Conservation (phyloP, 2,329 filamentous ascomycete species). For the Rosellinia necatrix region DNA sequence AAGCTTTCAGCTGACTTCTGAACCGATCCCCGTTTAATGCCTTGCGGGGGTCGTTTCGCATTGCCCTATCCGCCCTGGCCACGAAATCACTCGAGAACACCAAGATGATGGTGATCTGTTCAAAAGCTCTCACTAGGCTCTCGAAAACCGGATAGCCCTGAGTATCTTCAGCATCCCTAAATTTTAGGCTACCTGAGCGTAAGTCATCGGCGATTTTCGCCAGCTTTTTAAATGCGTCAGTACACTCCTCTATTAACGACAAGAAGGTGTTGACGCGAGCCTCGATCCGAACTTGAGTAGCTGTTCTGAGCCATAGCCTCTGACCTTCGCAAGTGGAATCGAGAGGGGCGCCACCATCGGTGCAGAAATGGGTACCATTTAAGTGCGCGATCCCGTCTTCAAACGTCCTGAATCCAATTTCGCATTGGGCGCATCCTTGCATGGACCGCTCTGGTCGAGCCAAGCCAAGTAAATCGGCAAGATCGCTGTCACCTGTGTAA, state of each 20-base stretch:
- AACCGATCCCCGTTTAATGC: background rate
- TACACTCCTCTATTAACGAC: background rate
- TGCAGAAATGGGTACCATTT: background rate
- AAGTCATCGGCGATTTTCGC: conserved; percentile 2
- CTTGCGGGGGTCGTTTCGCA: background rate
- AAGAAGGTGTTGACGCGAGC: conserved; percentile 12
- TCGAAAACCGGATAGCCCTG: conserved; percentile 17
- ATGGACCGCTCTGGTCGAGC: background rate
- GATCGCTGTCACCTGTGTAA: conserved; percentile 1
- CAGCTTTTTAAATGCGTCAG: background rate
- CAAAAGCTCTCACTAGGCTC: conserved; percentile 20
- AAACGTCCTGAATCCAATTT: background rate
- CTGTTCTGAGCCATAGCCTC: conserved; percentile 4
- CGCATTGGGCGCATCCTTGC: conserved; percentile 5
- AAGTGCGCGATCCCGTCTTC: conserved; percentile 8
- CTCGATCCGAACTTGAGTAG: conserved; percentile 6
- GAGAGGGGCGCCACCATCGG: background rate
- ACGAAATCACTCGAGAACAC: background rate
- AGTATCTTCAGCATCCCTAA: background rate
- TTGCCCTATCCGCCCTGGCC: background rate
- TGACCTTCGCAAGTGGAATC: background rate
- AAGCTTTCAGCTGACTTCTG: background rate
- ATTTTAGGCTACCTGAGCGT: background rate
- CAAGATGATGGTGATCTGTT: conserved; percentile 8
- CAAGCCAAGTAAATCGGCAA: background rate